These are phyloP conservation scores for Marvania coccoides DNA, from an alignment of 139 green algal species.

Conservation along the genomic window DNA sequence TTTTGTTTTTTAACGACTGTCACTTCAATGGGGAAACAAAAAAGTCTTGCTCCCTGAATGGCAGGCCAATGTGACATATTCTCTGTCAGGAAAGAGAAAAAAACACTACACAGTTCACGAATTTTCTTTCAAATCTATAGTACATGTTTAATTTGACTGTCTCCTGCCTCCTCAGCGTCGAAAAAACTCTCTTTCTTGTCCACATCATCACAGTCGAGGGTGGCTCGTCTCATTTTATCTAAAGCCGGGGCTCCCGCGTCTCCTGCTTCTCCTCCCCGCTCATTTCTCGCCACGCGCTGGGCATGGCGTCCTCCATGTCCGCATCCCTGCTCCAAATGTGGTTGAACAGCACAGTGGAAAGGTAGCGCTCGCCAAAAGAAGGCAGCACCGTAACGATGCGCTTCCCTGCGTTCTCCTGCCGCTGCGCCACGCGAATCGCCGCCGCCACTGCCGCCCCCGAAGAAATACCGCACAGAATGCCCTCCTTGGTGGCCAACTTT, in stretches of 20 bases:
- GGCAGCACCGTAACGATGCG: constrained; percentile 85
- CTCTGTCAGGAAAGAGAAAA: too few relatives aligned
- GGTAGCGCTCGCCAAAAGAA: constrained; percentile 91
- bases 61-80: too few relatives aligned
- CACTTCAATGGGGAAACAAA: too few relatives aligned
- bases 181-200: too few relatives aligned
- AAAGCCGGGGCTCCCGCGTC: constrained; percentile 46
- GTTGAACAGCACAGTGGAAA: constrained; percentile 87
- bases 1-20: too few relatives aligned
- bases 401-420: constrained; percentile 90
- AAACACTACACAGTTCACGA: too few relatives aligned
- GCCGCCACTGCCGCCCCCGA: constrained; percentile 78
- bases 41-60: too few relatives aligned
- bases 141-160: too few relatives aligned
- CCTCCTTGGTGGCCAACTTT: constrained; percentile 81
- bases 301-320: constrained; percentile 54
- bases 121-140: too few relatives aligned
- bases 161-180: too few relatives aligned
- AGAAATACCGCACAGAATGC: constrained; percentile 88
- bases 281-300: constrained; percentile 33
- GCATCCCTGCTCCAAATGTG: constrained; percentile 46
- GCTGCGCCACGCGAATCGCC: constrained; percentile 57
- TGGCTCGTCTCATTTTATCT: not conserved
- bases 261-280: constrained; percentile 38
- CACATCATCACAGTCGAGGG: not conserved